These are phyloP conservation scores for Xylariales sp. DNA, from an alignment of 2,329 filamentous ascomycete genomes.

Conservation along the genomic window DNA sequence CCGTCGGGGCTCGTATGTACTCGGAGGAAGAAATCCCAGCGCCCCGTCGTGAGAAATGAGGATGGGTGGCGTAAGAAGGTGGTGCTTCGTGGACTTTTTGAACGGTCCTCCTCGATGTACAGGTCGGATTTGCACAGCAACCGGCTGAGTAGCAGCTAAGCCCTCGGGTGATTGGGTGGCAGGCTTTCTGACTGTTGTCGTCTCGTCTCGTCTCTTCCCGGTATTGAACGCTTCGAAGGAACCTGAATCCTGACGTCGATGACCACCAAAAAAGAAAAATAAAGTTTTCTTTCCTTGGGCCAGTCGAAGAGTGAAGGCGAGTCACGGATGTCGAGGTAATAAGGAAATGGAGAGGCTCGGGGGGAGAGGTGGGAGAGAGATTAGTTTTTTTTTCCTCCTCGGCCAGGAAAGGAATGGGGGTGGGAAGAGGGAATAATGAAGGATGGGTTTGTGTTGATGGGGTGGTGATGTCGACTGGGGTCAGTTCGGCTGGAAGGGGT, in stretches of 20 bases:
- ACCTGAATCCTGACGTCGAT: conserved; percentile 22
- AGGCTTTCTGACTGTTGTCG: not conserved
- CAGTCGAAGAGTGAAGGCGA: conserved; percentile 12
- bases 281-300: too few relatives aligned
- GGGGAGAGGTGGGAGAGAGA: conserved; percentile 3
- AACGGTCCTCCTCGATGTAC: too few relatives aligned
- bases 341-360: not conserved
- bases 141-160: conserved; percentile 4
- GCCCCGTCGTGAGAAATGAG: too few relatives aligned
- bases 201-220: not conserved
- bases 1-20: too few relatives aligned
- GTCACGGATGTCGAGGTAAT: conserved; percentile 11
- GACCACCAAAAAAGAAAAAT: too few relatives aligned
- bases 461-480: conserved; percentile 6
- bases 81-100: too few relatives aligned
- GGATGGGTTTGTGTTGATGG: conserved; percentile 5
- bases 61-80: too few relatives aligned
- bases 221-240: conserved; percentile 6
- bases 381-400: too few relatives aligned
- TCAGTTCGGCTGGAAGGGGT: too few relatives aligned
- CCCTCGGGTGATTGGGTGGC: not conserved
- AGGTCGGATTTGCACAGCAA: conserved; percentile 5
- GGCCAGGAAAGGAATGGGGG: not conserved
- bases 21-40: too few relatives aligned
- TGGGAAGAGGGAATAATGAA: conserved; percentile 1